phyloP scores from a whole-genome alignment of 495 filamentous ascomycete genomes.

The Talaromyces proteolyticus region DNA sequence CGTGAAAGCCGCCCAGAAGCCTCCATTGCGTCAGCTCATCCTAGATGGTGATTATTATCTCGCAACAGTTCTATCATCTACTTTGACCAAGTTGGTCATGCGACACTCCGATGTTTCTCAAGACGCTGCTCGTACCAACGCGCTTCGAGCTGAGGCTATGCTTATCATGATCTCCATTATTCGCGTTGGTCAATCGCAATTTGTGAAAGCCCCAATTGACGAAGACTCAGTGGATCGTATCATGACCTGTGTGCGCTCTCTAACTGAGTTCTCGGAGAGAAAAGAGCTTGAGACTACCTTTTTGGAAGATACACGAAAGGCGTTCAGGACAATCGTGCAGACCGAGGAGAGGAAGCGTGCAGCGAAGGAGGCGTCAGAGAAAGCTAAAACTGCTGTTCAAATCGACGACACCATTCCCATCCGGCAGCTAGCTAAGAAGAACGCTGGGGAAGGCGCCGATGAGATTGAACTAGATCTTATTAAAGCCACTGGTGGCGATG shows the following conservation, averaged over 20 bases:
- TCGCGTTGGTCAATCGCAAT: slow-evolving; percentile 94
- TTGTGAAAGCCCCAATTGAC: slow-evolving; percentile 95
- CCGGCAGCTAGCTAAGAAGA: slow-evolving; percentile 90
- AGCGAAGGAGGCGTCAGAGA: slow-evolving; percentile 84
- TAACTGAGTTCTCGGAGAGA: slow-evolving; percentile 84
- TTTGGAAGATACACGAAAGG: slow-evolving; percentile 91
- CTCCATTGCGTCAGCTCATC: slow-evolving; percentile 89
- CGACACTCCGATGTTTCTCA: slow-evolving; percentile 91
- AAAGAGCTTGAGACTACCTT: slow-evolving; percentile 90
- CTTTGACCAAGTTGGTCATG: slow-evolving; percentile 97
- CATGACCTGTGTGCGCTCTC: slow-evolving; percentile 90
- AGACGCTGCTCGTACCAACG: slow-evolving; percentile 83
- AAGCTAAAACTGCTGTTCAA: slow-evolving; percentile 89
- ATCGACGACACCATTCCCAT: slow-evolving; percentile 93
- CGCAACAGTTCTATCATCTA: slow-evolving; percentile 88
- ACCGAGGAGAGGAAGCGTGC: slow-evolving; percentile 95
- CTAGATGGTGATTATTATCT: slow-evolving; percentile 97
- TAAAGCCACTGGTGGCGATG: slow-evolving; percentile 89
- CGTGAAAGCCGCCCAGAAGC: slow-evolving; percentile 95
- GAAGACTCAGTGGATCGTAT: slow-evolving; percentile 97
- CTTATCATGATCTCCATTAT: slow-evolving; percentile 99
- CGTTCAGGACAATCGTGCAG: slow-evolving; percentile 97
- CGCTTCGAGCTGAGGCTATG: slow-evolving; percentile 95
- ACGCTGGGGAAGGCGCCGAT: slow-evolving; percentile 73
- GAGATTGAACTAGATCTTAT: slow-evolving; percentile 87